These are phyloP conservation scores for Mycotypha africana DNA, from an alignment of 371 early-diverging fungal genomes.

Conservation along the genomic window DNA sequence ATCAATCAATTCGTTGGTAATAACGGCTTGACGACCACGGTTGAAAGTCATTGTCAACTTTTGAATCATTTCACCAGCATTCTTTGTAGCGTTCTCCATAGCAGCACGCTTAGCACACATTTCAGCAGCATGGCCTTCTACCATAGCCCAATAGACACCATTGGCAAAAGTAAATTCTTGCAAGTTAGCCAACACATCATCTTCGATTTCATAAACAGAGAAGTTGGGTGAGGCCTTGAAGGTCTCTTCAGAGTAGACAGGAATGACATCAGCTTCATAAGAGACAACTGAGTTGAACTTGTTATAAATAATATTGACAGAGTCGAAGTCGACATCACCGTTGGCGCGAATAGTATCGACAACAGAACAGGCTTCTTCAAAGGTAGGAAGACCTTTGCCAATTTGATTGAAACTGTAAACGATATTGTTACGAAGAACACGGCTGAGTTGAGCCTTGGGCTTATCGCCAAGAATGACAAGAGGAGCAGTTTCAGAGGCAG, in stretches of 20 bases:
- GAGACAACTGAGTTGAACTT: conserved; percentile 91
- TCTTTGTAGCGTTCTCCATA: conserved; percentile 99
- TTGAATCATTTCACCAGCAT: conserved; percentile 87
- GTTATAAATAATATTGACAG: conserved; percentile 88
- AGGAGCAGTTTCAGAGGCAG: conserved; percentile 52
- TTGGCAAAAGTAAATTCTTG: conserved; percentile 94
- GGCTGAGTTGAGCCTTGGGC: conserved; percentile 86
- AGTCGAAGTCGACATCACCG: conserved; percentile 67
- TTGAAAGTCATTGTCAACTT: conserved; percentile 83
- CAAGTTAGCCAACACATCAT: conserved; percentile 83
- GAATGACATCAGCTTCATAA: conserved; percentile 76
- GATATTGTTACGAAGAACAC: conserved; percentile 71
- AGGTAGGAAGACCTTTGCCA: conserved; percentile 87
- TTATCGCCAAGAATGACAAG: conserved; percentile 90
- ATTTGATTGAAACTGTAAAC: conserved; percentile 84
- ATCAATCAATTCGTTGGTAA: conserved; percentile 95
- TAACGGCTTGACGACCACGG: conserved; percentile 94
- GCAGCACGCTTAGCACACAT: conserved; percentile 96
- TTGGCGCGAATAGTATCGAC: conserved; percentile 71
- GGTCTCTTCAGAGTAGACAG: conserved; percentile 61
- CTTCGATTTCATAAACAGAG: conserved; percentile 87
- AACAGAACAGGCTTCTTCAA: conserved; percentile 82
- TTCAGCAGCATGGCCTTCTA: conserved; percentile 96
- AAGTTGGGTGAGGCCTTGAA: conserved; percentile 85
- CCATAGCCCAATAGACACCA: conserved; percentile 90